Conservation (phyloP, 345 rosid species). For the Lagerstroemia speciosa region DNA sequence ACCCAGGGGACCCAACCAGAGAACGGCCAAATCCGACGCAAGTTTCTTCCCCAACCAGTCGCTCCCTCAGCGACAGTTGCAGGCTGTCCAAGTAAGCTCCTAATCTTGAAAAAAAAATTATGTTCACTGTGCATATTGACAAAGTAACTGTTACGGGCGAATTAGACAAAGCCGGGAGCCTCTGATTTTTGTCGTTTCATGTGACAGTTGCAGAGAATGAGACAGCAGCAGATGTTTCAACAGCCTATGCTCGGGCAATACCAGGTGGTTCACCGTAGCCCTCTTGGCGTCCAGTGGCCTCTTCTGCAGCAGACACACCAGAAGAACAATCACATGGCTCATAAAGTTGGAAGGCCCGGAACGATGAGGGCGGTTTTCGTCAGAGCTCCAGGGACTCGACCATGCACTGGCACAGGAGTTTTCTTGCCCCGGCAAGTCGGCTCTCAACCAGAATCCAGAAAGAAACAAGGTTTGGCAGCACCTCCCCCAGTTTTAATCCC, state of each 20-base stretch:
- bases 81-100: not conserved
- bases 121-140: not conserved
- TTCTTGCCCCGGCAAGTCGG: slow-evolving; percentile 62
- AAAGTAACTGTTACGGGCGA: not conserved
- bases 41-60: not conserved
- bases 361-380: slow-evolving; percentile 52
- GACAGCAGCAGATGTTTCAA: slow-evolving; percentile 6
- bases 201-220: slow-evolving; percentile 19
- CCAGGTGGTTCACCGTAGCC: slow-evolving; percentile 24
- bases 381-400: slow-evolving; percentile 28
- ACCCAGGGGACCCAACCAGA: not conserved
- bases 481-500: slow-evolving; percentile 61
- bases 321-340: slow-evolving; percentile 11
- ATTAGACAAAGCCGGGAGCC: not conserved
- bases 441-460: slow-evolving; percentile 27
- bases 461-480: slow-evolving; percentile 46
- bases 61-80: slow-evolving; percentile 4
- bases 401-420: slow-evolving; percentile 76
- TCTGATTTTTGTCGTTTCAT: not conserved
- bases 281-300: slow-evolving; percentile 51
- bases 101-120: not conserved
- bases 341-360: slow-evolving; percentile 10
- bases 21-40: not conserved
- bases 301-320: slow-evolving; percentile 30
- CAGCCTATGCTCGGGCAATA: not conserved